Evolutionary conservation across 441 rosid genomes (phyloP), one percentile per base, ranked within the genome.

Genomic region (Adansonia madagascariensis): DNA sequence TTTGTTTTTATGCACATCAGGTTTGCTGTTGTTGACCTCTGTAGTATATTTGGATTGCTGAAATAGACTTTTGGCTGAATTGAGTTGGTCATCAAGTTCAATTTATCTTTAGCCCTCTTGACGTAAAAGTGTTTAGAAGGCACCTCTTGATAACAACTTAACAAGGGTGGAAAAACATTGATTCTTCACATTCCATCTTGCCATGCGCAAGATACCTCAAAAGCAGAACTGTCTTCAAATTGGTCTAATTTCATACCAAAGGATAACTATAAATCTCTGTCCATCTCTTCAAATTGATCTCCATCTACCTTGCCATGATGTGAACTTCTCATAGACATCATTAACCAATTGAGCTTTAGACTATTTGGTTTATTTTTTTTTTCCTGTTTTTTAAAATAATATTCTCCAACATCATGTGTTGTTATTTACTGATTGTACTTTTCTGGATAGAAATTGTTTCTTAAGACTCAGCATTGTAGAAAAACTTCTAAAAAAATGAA

Each of bases 231-330:
- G 17, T 46, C 11, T 5, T 67, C 15, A 46, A 10, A 4, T 20
- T 44, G 11, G 35, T 46, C 55, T 11, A 44, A 11, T 67, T 46
- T 44, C 55, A 46, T 67, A 11, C 6, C n/a, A 67, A 46, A 10
- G 4, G 44, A 6, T 20, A 44, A 67, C 56, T 5, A 4, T 46
- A 44, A 44, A 67, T 43, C 50, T 15, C 55, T 18, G 53, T n/a
- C 68, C 4, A 17, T 63, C 47, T 63, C 47, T 63, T 63, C 47
- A 35, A 18, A 44, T 44, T 66, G 71, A 8, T 66, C 27, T 66
- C 44, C 15, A 18, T 66, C 15, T 44, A 43, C 44, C 31, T 66
- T 44, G 31, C 24, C n/a, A 5, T 20, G 72, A 20, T 67, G 5
- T 67, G 17, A 20, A 46, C 55, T 20, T 67, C 43, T 61, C 43